Base-by-base conservation (phyloP, 805 yeast genomes). In the Wickerhamiella sorbophila region DNA sequence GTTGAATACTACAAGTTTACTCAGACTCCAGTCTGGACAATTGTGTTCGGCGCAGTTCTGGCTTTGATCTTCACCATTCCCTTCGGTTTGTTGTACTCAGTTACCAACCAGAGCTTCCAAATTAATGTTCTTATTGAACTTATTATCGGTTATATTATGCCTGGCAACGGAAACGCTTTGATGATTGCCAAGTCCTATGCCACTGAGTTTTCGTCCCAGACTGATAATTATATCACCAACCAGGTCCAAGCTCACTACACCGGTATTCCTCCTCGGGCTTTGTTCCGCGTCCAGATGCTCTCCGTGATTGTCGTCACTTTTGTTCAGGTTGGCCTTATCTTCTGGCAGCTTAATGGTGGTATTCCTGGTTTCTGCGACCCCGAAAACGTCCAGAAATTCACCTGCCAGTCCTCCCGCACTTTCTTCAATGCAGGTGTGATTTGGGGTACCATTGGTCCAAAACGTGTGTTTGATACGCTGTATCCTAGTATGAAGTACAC, bases 371-470 rank as follows among this genome's bases (percentile, higher is more conserved):
- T 64, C 31, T 70, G 75, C 52, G 45, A 52, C 6, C 46, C 58
- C 6, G 44, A 50, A 17, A 70, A 69, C 45, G 40, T 46, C 3
- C 58, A 62, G 40, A 58, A 60, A 37, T 72, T 72, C 52, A 61
- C 62, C 19, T 67, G 71, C 48, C 64, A 65, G 22, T 51, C 49
- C 35, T 56, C 60, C n/a, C 52, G 55, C n/a, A 58, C 67, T 16
- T 69, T 68, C 58, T 71, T 62, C 54, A 57, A 67, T 22, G 71
- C 76, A 4, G 67, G 75, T 5, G 65, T 74, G 24, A 53, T 69
- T 41, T 74, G 78, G 77, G 78, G 79, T 46, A 53, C 65, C 8
- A 66, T 77, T 51, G 82, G 81, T 4, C 82, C 84, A 3, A 72
- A 71, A 54, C 51, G 59, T 12, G 55, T 58, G 14, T 61, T 61